Base-by-base conservation (phyloP, 169 alveolate genomes). In the Plasmodium knowlesi region DNA sequence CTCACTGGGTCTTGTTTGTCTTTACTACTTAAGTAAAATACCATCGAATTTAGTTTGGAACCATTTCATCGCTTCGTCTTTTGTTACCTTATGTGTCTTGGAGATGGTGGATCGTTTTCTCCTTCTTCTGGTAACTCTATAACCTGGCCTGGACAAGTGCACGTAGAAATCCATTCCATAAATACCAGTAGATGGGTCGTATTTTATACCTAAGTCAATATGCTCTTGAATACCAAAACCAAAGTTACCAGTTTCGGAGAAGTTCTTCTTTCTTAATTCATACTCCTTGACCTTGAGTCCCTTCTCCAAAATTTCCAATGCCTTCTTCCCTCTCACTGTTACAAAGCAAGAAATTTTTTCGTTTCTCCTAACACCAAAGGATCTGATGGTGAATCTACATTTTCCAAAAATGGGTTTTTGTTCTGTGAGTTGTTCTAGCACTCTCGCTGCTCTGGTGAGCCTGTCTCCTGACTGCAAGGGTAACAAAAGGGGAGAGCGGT, bases 221-320 rank as follows among this genome's bases (percentile, higher is more conserved):
- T 99, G 99, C 95, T 99, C 99, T 93, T 98, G 98, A 95, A 99
- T 99, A 82, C 99, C 99, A 95, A 99, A 99, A 1, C 99, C 99
- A 95, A 99, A 99, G 98, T 98, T 98, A 74, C 99, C 99, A 83
- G 99, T 98, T 67, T 98, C 97, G 16, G 99, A 98, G 97, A 99
- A 99, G 96, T 98, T 99, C 89, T 97, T 97, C 97, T 97, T 98
- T 95, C 98, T 98, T 73, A 99, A 98, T 97, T 99, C 99, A 97
- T 98, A 98, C 95, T 99, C 99, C 97, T 99, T 99, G 74, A 99
- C 99, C 98, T 98, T 99, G 91, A 99, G 98, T 57, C 99, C 99
- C 93, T 99, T 98, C 96, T 99, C 99, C 76, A 99, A 97, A 50
- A 99, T 98, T 94, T 99, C 99, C 88, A 98, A 98, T 3, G 99